These are phyloP conservation scores for Chaetomiaceae sp. DNA, from an alignment of 2,329 filamentous ascomycete genomes.

Conservation along the genomic window DNA sequence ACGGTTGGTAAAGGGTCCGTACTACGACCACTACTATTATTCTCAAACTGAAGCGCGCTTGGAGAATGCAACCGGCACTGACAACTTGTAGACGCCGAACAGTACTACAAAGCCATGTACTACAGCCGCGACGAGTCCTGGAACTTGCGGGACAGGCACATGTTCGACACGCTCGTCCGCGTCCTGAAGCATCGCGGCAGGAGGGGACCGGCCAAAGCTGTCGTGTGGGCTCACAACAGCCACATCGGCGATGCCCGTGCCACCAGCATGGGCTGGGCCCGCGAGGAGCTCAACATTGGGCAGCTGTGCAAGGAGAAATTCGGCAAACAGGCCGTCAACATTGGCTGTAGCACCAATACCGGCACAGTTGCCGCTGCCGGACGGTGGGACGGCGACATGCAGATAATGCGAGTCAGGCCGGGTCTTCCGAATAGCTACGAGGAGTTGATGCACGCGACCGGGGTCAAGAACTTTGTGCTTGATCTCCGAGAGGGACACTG, in stretches of 20 bases:
- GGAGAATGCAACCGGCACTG: too few species aligned
- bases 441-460: constrained; percentile 43
- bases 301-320: constrained; percentile 47
- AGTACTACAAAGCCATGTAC: constrained; percentile 51
- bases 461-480: constrained; percentile 41
- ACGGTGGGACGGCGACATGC: constrained; percentile 48
- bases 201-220: constrained; percentile 37
- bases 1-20: constrained; percentile 38
- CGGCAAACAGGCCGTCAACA: constrained; percentile 25
- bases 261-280: constrained; percentile 43
- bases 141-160: constrained; percentile 49
- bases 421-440: constrained; percentile 47
- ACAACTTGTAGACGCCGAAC: constrained; percentile 39
- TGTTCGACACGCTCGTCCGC: constrained; percentile 45
- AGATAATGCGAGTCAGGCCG: constrained; percentile 44
- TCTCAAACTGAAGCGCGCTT: too few species aligned
- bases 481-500: constrained; percentile 40
- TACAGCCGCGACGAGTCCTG: constrained; percentile 45
- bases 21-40: too few species aligned
- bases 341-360: constrained; percentile 45
- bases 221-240: constrained; percentile 52
- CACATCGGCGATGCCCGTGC: constrained; percentile 51
- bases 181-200: constrained; percentile 38
- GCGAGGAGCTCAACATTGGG: constrained; percentile 47
- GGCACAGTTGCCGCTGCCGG: constrained; percentile 50